These are phyloP conservation scores for Podospora australis DNA, from an alignment of 495 filamentous ascomycete species.

Conservation along the genomic window DNA sequence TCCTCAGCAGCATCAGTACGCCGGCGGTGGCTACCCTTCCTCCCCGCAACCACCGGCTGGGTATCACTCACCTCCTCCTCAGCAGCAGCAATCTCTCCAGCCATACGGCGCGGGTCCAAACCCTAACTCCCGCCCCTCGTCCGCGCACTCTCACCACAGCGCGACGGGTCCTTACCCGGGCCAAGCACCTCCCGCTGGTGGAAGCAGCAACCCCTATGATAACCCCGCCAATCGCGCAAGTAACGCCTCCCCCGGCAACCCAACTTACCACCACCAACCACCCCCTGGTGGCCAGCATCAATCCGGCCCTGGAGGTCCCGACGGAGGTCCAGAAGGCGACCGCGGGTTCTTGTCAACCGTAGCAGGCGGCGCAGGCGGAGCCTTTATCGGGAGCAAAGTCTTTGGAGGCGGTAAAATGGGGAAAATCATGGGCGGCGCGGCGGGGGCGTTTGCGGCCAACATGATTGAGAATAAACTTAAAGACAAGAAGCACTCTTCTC, in stretches of 20 bases:
- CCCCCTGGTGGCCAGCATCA: not conserved
- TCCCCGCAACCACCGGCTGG: not conserved
- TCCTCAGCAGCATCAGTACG: not conserved
- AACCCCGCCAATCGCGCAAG: not conserved
- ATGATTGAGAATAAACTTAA: not conserved
- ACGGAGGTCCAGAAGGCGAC: not conserved
- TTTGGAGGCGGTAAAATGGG: not conserved
- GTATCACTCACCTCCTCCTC: not conserved
- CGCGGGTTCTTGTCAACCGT: not conserved
- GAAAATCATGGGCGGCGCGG: not conserved
- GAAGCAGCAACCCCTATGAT: not conserved
- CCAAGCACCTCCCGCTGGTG: too few species aligned
- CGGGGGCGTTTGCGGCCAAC: not conserved
- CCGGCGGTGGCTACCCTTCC: too few species aligned
- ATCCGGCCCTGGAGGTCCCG: not conserved
- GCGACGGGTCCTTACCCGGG: too few species aligned
- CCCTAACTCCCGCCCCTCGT: not conserved
- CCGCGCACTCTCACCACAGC: not conserved
- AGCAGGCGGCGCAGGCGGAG: not conserved
- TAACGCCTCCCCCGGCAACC: not conserved
- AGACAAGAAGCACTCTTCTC: not conserved
- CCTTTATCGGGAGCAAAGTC: not conserved
- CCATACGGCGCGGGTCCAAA: not conserved
- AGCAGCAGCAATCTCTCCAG: not conserved
- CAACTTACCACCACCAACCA: not conserved